Conservation (phyloP, 305 asterid genomes). For the Fraxinus xanthoxyloides region DNA sequence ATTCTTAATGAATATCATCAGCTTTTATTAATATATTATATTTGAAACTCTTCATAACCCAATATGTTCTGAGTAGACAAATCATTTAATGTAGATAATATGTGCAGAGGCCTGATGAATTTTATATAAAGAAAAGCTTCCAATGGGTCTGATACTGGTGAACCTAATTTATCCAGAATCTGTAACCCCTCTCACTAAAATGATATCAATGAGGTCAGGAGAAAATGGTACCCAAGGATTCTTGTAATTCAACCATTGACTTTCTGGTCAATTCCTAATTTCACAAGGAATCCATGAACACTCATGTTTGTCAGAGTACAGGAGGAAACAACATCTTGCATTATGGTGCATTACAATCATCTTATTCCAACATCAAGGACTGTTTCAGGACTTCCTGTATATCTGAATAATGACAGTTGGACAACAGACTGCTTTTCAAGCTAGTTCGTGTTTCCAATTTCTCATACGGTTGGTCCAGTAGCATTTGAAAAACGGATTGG, state of each 20-base stretch:
- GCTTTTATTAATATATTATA: neutral
- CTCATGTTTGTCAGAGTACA: slow-evolving; percentile 4
- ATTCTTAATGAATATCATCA: neutral
- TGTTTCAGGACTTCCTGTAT: slow-evolving; percentile 14
- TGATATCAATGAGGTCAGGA: slow-evolving; percentile 22
- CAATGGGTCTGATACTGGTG: neutral
- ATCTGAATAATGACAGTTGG: neutral
- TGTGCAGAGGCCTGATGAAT: neutral
- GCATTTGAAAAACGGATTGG: neutral
- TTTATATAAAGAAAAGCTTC: neutral
- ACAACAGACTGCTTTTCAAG: neutral
- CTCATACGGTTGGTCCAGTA: slow-evolving; percentile 6
- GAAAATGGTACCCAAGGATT: slow-evolving; percentile 37
- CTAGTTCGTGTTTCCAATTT: neutral
- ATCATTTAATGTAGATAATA: neutral
- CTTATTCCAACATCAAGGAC: slow-evolving; percentile 15
- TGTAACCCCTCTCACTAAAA: slow-evolving; percentile 15
- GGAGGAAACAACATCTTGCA: slow-evolving; percentile 18
- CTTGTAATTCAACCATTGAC: slow-evolving; percentile 29
- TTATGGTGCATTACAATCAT: slow-evolving; percentile 14
- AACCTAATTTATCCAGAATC: neutral
- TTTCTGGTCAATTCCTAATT: slow-evolving; percentile 1
- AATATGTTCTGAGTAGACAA: neutral
- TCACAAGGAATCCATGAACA: slow-evolving; percentile 3
- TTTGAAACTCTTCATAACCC: neutral